phyloP scores from a whole-genome alignment of 495 filamentous ascomycete genomes.

The Aspergillus baeticus region DNA sequence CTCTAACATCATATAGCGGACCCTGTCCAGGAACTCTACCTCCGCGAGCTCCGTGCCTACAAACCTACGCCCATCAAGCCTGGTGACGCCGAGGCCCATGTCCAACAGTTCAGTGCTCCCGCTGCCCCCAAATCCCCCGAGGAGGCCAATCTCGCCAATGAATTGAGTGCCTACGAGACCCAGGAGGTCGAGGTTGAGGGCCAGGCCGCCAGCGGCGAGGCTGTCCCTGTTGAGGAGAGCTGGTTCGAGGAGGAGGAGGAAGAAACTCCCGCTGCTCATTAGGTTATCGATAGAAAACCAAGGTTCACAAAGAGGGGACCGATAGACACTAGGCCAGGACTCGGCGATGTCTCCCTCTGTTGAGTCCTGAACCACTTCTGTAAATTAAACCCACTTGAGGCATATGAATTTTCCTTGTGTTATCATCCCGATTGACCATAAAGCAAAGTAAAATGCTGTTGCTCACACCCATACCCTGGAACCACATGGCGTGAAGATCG shows the following conservation, averaged over 20 bases:
- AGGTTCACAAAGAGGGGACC: slow-evolving; percentile 31
- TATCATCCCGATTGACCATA: neutral
- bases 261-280: slow-evolving; percentile 50
- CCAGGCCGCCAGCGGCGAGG: slow-evolving; percentile 58
- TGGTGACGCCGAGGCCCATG: slow-evolving; percentile 82
- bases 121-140: slow-evolving; percentile 82
- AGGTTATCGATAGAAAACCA: slow-evolving; percentile 34
- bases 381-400: slow-evolving; percentile 49
- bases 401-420: slow-evolving; percentile 29
- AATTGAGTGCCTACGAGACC: slow-evolving; percentile 88
- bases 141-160: slow-evolving; percentile 84
- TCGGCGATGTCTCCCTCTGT: slow-evolving; percentile 30
- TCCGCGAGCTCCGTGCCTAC: slow-evolving; percentile 89
- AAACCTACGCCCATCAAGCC: slow-evolving; percentile 83
- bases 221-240: slow-evolving; percentile 59
- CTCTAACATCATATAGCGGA: slow-evolving; percentile 62
- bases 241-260: slow-evolving; percentile 70
- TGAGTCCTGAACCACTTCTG: slow-evolving; percentile 37
- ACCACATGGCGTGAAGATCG: neutral
- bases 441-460: neutral
- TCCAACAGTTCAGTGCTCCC: slow-evolving; percentile 81
- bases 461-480: neutral
- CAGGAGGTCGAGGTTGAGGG: slow-evolving; percentile 95
- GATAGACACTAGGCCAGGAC: slow-evolving; percentile 24
- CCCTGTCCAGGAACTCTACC: slow-evolving; percentile 94